phyloP scores from a whole-genome alignment of 495 filamentous ascomycete species.

The Sabuloglossum arenarium region DNA sequence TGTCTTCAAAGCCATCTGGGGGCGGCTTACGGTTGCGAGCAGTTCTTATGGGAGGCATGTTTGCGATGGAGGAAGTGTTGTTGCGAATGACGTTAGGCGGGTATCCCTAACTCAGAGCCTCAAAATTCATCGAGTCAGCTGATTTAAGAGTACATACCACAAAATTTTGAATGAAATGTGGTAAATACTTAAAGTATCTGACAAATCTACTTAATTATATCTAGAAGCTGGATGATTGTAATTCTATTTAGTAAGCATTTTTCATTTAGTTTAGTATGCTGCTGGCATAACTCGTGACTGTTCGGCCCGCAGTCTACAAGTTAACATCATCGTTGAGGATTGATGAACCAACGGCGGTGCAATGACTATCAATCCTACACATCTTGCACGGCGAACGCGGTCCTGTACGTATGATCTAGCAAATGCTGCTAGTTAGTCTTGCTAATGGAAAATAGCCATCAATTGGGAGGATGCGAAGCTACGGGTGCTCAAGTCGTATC shows the following conservation, averaged over 20 bases:
- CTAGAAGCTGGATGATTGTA: too few relatives aligned
- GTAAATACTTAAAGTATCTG: too few relatives aligned
- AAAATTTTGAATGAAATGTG: too few relatives aligned
- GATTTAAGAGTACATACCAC: neutral
- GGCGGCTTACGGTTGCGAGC: constrained; percentile 71
- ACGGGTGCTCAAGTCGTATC: constrained; percentile 68
- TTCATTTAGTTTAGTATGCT: too few relatives aligned
- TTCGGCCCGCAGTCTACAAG: neutral
- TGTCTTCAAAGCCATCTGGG: constrained; percentile 85
- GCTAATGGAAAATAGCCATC: constrained; percentile 33
- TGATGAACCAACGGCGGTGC: constrained; percentile 1
- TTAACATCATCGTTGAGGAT: neutral
- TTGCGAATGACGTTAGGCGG: constrained; percentile 2
- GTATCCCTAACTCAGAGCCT: neutral
- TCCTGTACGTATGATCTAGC: constrained; percentile 44
- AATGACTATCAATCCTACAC: constrained; percentile 79
- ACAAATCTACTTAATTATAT: too few relatives aligned
- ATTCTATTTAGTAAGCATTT: too few relatives aligned
- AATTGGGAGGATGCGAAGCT: constrained; percentile 71
- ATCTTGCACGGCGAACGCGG: constrained; percentile 75
- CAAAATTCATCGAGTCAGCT: neutral
- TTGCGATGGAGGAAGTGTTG: constrained; percentile 2
- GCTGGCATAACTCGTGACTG: neutral
- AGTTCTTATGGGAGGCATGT: constrained; percentile 71
- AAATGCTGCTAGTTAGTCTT: constrained; percentile 3